Evolutionary conservation across 306 rosid genomes (phyloP), one percentile per base, ranked within the genome.

Genomic region (Cicer chorassanicum): DNA sequence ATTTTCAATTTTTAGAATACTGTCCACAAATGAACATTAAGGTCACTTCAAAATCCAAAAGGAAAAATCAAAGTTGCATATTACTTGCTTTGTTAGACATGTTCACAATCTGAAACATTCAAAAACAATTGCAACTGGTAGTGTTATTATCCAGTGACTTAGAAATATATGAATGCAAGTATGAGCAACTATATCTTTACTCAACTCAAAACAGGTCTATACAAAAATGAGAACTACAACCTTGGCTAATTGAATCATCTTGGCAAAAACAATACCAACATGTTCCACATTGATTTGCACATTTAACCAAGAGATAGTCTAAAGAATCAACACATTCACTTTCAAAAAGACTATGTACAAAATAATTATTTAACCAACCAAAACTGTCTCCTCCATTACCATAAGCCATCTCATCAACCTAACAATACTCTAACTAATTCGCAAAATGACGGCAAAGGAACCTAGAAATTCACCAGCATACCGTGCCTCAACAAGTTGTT

Each of bases 361-460:
- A 85, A 68, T 81, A 61, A 64, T 13, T 40, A 63, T 39, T 73
- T 59, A 53, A n/a, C 70, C 82, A 42, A 59, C 38, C 79, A 61
- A 81, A 53, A 77, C 62, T 41, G 56, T 64, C 49, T 78, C 78
- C n/a, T 70, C 67, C 75, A 12, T 50, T 44, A 41, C 39, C 42
- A 45, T 10, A 66, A 66, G 19, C 73, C 65, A 82, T 78, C 64
- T 70, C 60, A 63, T 83, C 69, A 70, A 61, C 50, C 76, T 77
- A 75, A 59, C 19, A 19, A 65, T 71, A 36, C 6, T 53, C 15
- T 63, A 56, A 59, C 40, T 73, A 63, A 48, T 51, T 57, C 21
- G 74, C 42, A 42, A 74, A 70, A 80, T 43, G 67, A 65, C 10
- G 76, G 83, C 66, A 62, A 43, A 56, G 44, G 21, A 54, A 83